Evolutionary conservation across 768 basidiomycete genomes (phyloP).

Genomic region (Boletellus emodensis): DNA sequence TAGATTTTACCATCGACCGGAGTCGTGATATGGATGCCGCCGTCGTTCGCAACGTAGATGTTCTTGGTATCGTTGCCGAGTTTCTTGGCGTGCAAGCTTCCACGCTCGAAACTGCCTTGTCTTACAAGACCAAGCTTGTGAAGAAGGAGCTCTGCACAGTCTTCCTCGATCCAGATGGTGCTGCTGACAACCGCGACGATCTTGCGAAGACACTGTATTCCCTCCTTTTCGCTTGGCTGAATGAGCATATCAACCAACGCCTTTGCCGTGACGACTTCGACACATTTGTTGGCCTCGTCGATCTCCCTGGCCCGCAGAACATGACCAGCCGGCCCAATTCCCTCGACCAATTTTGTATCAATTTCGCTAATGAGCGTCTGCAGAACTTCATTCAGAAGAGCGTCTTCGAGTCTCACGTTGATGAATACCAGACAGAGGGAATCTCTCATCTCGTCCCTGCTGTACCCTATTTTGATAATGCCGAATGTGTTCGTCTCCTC

Average conservation of each 20-base stretch:
- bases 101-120: slow-evolving; percentile 74
- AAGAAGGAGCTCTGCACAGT: slow-evolving; percentile 97
- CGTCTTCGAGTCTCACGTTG: slow-evolving; percentile 76
- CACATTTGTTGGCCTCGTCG: slow-evolving; percentile 90
- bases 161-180: slow-evolving; percentile 92
- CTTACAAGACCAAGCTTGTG: slow-evolving; percentile 89
- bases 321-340: slow-evolving; percentile 85
- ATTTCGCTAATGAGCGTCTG: slow-evolving; percentile 91
- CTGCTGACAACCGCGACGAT: slow-evolving; percentile 90
- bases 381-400: slow-evolving; percentile 78
- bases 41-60: slow-evolving; percentile 80
- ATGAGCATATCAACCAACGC: slow-evolving; percentile 93
- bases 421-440: slow-evolving; percentile 82
- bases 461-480: slow-evolving; percentile 83
- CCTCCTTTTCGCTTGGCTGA: slow-evolving; percentile 92
- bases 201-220: slow-evolving; percentile 92
- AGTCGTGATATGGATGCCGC: slow-evolving; percentile 88
- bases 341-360: slow-evolving; percentile 94
- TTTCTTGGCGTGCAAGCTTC: slow-evolving; percentile 80
- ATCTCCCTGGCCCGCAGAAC: slow-evolving; percentile 92
- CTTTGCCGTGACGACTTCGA: slow-evolving; percentile 91
- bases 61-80: slow-evolving; percentile 80
- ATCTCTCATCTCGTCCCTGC: slow-evolving; percentile 66
- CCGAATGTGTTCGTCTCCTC: slow-evolving; percentile 82
- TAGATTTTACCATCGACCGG: slow-evolving; percentile 86